Percentiles rank a stretch among this genome's conserved stretches.
These are phyloP conservation scores for Teratosphaeria gauchensis DNA, from an alignment of 2,329 filamentous ascomycete species.

Conservation along the genomic window DNA sequence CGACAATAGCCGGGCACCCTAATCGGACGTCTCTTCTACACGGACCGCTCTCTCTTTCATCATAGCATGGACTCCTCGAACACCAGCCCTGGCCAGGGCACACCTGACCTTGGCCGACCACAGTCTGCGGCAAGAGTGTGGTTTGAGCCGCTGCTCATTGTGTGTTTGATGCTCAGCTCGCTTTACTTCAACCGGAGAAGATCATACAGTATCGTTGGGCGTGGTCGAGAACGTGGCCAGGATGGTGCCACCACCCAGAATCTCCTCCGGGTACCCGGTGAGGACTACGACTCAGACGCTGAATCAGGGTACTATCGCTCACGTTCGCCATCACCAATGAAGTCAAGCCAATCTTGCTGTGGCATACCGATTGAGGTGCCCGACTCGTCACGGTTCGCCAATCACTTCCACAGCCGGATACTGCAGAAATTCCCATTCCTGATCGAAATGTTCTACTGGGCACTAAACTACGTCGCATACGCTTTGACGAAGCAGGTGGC, in stretches of 20 bases:
- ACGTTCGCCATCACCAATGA: conserved; percentile 1
- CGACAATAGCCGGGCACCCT: background rate
- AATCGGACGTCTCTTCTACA: background rate
- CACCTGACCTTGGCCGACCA: conserved; percentile 8
- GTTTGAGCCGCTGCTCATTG: conserved; percentile 24
- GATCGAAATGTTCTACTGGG: conserved; percentile 67
- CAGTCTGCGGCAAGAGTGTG: conserved; percentile 12
- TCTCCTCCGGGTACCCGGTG: background rate
- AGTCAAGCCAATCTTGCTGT: background rate
- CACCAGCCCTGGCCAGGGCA: background rate
- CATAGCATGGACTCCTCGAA: background rate
- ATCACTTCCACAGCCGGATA: conserved; percentile 51
- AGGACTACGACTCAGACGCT: background rate
- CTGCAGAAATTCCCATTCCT: conserved; percentile 60
- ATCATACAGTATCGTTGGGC: conserved; percentile 19
- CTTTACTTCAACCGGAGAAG: conserved; percentile 29
- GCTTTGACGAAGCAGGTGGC: conserved; percentile 38
- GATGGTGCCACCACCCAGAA: background rate
- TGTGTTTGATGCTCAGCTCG: conserved; percentile 31
- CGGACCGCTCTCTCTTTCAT: background rate
- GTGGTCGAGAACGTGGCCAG: background rate
- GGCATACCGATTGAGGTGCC: conserved; percentile 1
- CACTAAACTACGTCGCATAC: conserved; percentile 56
- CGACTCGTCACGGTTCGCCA: conserved; percentile 40
- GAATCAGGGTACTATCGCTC: conserved; percentile 1